Evolutionary conservation across 306 rosid species (phyloP), one percentile per base, ranked within the genome.

Genomic region (Canavalia ensiformis): DNA sequence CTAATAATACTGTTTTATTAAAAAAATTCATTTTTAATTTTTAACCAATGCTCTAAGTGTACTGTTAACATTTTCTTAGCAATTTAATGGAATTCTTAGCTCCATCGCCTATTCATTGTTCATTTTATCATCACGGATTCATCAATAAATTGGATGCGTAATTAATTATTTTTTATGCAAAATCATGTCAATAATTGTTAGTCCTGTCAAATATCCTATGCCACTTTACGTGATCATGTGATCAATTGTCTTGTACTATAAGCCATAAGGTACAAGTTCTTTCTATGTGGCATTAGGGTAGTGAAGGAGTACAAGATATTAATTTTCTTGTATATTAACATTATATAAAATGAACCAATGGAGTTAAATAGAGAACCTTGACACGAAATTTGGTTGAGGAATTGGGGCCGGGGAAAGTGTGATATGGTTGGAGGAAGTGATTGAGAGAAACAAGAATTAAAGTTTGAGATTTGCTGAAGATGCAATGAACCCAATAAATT

Each of bases 111-210:
- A 46, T 68, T 68, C 29, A 29, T 29, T 46, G 7, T 31, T 6
- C 58, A 12, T 6, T 30, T 68, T 8, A 30, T 30, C 57, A 11
- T 30, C 71, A 18, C 13, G 31, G 39, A 11, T 9, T 30, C 73
- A 28, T 29, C 55, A 45, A 68, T 68, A 45, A 46, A 25, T 31
- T 44, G 54, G 39, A 44, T 44, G 55, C 41, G 10, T 28, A 29
- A 68, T 45, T 45, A 68, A 5, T n/a, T 50, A 6, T 13, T 71
- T 51, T 31, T 70, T n/a, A 0, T 11, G 73, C 4, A 1, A 46
- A n/a, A 34, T 39, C 5, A 56, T 56, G 37, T 13, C 28, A 76
- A 47, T 76, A 62, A 76, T 49, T 62, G 39, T 47, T 62, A 1
- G 33, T 35, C 11, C 1, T 9, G 72, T 64, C 5, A 10, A 77